Conservation (phyloP, 331 rosid species). For the Spiraea crenata region DNA sequence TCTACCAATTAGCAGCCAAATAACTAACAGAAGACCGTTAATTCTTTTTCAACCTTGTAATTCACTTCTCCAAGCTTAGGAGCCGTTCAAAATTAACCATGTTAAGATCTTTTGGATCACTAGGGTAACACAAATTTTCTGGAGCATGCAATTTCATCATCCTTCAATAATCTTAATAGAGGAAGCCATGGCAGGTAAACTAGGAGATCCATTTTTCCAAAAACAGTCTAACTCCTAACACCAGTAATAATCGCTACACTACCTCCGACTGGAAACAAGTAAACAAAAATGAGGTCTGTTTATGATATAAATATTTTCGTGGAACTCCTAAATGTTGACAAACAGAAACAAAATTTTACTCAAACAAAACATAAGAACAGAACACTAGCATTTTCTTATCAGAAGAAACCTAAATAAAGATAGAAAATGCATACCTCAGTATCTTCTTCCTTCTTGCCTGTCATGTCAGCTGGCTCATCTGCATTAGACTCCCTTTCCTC, state of each 20-base stretch:
- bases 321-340: neutral
- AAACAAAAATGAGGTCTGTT: neutral
- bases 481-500: conserved; percentile 35
- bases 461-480: conserved; percentile 43
- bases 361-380: neutral
- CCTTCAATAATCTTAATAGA: neutral
- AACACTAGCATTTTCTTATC: conserved; percentile 8
- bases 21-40: neutral
- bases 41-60: neutral
- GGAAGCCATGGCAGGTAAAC: neutral
- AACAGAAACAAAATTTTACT: neutral
- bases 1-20: neutral
- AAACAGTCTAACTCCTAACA: neutral
- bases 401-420: conserved; percentile 21
- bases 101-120: neutral
- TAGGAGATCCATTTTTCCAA: neutral
- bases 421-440: conserved; percentile 45
- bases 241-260: neutral
- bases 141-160: neutral
- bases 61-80: neutral
- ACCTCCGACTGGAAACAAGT: neutral
- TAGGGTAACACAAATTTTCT: neutral
- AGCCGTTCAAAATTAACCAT: neutral
- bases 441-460: conserved; percentile 32
- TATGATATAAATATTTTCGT: neutral